Evolutionary conservation across 2,329 filamentous ascomycete species (phyloP).

Genomic region (Fusarium equiseti): DNA sequence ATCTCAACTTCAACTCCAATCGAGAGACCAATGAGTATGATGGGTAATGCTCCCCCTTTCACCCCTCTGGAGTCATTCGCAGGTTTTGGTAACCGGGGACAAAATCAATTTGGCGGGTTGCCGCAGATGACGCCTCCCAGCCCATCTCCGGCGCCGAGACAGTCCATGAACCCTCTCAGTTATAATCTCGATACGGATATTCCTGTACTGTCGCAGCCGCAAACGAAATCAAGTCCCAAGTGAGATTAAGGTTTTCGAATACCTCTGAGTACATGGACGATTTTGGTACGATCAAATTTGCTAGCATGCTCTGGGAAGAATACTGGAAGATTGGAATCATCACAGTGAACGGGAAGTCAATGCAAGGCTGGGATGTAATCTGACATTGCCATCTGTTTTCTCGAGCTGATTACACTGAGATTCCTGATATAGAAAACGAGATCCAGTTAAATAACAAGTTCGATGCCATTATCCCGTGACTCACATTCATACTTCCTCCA

Average conservation of each 20-base stretch:
- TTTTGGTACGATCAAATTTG: slow-evolving; percentile 10
- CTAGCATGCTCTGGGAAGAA: neutral
- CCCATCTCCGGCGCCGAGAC: slow-evolving; percentile 40
- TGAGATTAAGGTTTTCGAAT: neutral
- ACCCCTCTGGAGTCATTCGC: slow-evolving; percentile 13
- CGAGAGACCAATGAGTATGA: neutral
- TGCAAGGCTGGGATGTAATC: slow-evolving; percentile 4
- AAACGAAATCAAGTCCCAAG: neutral
- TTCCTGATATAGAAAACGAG: neutral
- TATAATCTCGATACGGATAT: neutral
- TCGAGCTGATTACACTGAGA: neutral
- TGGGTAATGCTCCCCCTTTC: neutral
- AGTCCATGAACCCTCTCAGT: neutral
- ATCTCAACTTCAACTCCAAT: neutral
- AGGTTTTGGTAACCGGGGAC: neutral
- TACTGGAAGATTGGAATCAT: neutral
- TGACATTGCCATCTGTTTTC: neutral
- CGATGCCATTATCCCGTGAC: no score
- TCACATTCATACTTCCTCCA: no score
- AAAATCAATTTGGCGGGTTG: neutral
- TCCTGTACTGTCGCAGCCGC: no score
- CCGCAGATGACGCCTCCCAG: slow-evolving; percentile 34
- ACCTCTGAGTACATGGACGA: neutral
- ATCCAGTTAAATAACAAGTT: no score
- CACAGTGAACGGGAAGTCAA: neutral